Conservation (phyloP, 2,329 filamentous ascomycete genomes). For the Xylariaceae sp. region DNA sequence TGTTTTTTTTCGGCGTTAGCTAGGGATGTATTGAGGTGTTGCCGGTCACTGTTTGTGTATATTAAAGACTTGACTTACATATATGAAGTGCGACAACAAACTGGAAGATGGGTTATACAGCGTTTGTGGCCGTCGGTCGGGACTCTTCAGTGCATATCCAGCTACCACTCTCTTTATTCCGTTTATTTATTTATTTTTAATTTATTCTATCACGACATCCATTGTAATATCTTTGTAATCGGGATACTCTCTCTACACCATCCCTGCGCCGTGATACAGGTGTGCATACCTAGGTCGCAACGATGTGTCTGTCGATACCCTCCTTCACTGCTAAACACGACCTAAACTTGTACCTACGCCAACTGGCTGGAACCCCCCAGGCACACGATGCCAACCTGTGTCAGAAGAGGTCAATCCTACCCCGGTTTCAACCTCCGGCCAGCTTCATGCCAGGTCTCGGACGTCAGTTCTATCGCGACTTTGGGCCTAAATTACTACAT, state of each 20-base stretch:
- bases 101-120: slow-evolving; percentile 4
- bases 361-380: slow-evolving; percentile 19
- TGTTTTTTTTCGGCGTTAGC: not conserved
- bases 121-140: slow-evolving; percentile 3
- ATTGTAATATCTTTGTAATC: not conserved
- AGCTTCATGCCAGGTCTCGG: slow-evolving; percentile 6
- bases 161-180: not conserved
- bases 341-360: slow-evolving; percentile 10
- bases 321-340: not conserved
- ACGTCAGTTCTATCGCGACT: slow-evolving; percentile 7
- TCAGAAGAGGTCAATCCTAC: slow-evolving; percentile 19
- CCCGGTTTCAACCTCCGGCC: slow-evolving; percentile 7
- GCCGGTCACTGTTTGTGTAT: not conserved
- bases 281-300: slow-evolving; percentile 12
- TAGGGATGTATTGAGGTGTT: not conserved
- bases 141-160: not conserved
- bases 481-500: slow-evolving; percentile 4
- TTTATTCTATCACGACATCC: not conserved
- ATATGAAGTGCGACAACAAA: not conserved
- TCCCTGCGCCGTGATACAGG: not conserved
- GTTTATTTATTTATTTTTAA: not conserved
- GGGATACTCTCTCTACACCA: not conserved
- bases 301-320: not conserved
- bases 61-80: not conserved
- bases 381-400: slow-evolving; percentile 14